These are phyloP conservation scores for Prunella vulgaris DNA, from an alignment of 257 asterid species.

Conservation along the genomic window DNA sequence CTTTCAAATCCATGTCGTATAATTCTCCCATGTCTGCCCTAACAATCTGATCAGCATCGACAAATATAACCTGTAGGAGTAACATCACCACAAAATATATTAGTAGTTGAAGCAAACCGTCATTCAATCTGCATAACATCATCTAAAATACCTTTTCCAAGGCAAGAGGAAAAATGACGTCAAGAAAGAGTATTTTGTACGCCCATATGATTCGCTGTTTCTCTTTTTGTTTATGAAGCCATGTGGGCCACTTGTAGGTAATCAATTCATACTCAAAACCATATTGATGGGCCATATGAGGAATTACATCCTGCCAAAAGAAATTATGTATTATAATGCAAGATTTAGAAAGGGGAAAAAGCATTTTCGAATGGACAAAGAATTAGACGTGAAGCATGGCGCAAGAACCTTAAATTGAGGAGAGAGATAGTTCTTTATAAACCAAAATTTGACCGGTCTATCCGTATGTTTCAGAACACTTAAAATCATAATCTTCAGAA, in stretches of 20 bases:
- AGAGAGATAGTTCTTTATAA: conserved; percentile 96
- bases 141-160: conserved; percentile 63
- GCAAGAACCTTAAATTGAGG: conserved; percentile 88
- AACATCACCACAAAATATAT: conserved; percentile 8
- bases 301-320: conserved; percentile 77
- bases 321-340: background rate
- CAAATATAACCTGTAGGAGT: conserved; percentile 85
- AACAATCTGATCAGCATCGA: conserved; percentile 94
- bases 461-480: conserved; percentile 86
- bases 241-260: conserved; percentile 98
- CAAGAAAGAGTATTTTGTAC: conserved; percentile 88
- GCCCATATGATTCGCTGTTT: conserved; percentile 99
- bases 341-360: conserved; percentile 4
- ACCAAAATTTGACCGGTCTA: conserved; percentile 97
- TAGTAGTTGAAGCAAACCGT: conserved; percentile 17
- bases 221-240: conserved; percentile 97
- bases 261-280: conserved; percentile 90
- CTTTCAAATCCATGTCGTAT: conserved; percentile 86
- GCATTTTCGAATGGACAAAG: conserved; percentile 7
- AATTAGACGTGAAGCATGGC: background rate
- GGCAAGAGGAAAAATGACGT: conserved; percentile 97
- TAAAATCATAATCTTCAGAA: conserved; percentile 86
- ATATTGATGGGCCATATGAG: conserved; percentile 88
- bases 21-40: conserved; percentile 98
- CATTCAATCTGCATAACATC: background rate